Base-by-base conservation (phyloP, 768 basidiomycete species). In the Naematelia aurantialba region DNA sequence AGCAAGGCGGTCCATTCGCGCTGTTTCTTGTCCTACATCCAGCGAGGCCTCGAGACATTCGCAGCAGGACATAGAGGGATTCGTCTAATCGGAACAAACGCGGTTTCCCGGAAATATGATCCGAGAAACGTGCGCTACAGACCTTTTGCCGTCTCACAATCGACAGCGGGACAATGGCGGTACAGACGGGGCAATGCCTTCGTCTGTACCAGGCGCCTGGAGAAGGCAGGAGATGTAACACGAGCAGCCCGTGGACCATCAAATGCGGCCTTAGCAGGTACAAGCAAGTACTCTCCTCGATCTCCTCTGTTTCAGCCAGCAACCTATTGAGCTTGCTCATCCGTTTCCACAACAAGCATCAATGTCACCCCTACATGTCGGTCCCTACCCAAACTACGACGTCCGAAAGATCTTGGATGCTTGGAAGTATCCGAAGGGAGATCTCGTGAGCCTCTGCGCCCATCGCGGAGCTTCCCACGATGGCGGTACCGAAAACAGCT, bases 401-500 rank as follows among this genome's bases (percentile, higher is more conserved):
- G 52, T 53, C 2, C 52, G 30, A 12, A 53, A 53, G 30, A 19
- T 53, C 3, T 13, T 53, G 19, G 52, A 53, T 8, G 30, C 52
- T 3, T 53, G 52, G 52, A 53, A 53, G 31, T 53, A 53, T 31
- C 52, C 52, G 5, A 17, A 12, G n/a, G 52, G 42, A 10, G 52
- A 53, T 19, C 31, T 53, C 3, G n/a, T 53, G 17, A 53, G 52
- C 30, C 21, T 53, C n/a, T 30, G 52, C 30, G 52, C 52, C 10
- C 52, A 53, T 53, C 52, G 52, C 13, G 52, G 52, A 17, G 52
- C 52, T 5, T 29, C 52, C 3, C 27, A 53, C n/a, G 52, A 39
- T 31, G 52, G 52, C 4, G 52, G 52, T 17, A 53, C 52, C 4
- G 52, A 53, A 19, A 53, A 53, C 52, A 53, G 52, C 30, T 53